These are phyloP conservation scores for Leptoxyphium fumago DNA, from an alignment of 2,329 filamentous ascomycete species.

Conservation along the genomic window DNA sequence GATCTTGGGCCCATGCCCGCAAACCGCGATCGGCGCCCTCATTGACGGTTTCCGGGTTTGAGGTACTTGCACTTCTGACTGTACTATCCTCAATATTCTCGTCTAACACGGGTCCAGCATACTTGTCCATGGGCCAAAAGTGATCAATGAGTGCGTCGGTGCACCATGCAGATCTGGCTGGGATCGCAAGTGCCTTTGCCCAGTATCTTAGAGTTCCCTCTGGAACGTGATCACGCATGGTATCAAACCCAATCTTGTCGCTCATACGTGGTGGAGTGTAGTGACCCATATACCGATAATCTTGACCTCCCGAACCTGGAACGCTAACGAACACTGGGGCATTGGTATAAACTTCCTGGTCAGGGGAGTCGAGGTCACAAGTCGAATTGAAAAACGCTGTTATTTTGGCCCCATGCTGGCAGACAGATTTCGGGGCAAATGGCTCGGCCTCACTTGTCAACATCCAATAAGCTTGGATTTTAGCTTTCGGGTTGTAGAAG, in stretches of 20 bases:
- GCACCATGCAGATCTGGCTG: constrained; percentile 26
- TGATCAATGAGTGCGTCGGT: constrained; percentile 25
- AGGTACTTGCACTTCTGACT: constrained; percentile 4
- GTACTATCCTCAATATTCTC: constrained; percentile 7
- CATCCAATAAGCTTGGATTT: constrained; percentile 26
- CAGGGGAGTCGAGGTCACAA: constrained; percentile 9
- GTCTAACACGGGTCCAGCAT: constrained; percentile 20
- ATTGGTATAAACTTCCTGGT: constrained; percentile 17
- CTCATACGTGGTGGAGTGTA: constrained; percentile 31
- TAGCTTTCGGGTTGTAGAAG: constrained; percentile 18
- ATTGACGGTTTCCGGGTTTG: constrained; percentile 5
- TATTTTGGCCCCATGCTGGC: constrained; percentile 31
- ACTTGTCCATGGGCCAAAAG: constrained; percentile 28
- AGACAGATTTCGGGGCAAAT: constrained; percentile 25
- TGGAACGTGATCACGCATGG: constrained; percentile 24
- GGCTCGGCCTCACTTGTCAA: constrained; percentile 25
- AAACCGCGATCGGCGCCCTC: constrained; percentile 19
- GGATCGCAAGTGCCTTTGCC: constrained; percentile 23
- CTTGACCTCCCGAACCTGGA: constrained; percentile 1
- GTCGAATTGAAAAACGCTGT: constrained; percentile 30
- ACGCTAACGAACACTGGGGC: constrained; percentile 28
- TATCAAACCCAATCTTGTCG: constrained; percentile 30
- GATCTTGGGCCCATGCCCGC: constrained; percentile 18
- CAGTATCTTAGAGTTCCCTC: constrained; percentile 21
- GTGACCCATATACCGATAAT: constrained; percentile 30